Evolutionary conservation across 306 rosid species (phyloP).

Genomic region (Vigna trinervia): DNA sequence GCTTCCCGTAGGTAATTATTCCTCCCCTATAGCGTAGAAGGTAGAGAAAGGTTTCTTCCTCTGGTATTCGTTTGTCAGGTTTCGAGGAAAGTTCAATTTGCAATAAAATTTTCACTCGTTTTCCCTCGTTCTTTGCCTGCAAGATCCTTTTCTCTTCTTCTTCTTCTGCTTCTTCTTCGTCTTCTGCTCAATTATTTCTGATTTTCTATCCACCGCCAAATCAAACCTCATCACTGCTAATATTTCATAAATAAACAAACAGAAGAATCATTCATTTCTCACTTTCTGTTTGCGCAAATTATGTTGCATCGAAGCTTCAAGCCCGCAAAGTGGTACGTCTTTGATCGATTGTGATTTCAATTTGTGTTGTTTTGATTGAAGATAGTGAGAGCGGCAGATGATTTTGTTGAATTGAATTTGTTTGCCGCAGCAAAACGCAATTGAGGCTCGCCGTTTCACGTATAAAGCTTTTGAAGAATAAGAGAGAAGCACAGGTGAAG

Average conservation of each 20-base stretch:
- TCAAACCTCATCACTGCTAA: background rate
- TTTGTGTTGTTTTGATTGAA: background rate
- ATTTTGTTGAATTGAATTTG: constrained; percentile 23
- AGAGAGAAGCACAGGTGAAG: constrained; percentile 74
- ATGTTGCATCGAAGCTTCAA: constrained; percentile 61
- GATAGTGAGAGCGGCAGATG: background rate
- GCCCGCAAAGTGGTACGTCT: constrained; percentile 54
- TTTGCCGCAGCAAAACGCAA: constrained; percentile 79
- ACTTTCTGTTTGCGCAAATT: constrained; percentile 1
- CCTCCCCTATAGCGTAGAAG: background rate
- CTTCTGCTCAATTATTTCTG: background rate
- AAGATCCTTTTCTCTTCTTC: constrained; percentile 31
- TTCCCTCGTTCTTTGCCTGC: constrained; percentile 42
- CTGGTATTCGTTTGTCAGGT: constrained; percentile 35
- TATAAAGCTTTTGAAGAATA: constrained; percentile 85
- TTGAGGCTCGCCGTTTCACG: constrained; percentile 86
- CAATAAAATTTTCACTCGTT: background rate
- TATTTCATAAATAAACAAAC: background rate
- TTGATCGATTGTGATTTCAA: background rate
- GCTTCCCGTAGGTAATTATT: constrained; percentile 7
- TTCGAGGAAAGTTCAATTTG: constrained; percentile 43
- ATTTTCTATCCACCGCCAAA: too few relatives aligned
- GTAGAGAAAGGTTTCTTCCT: constrained; percentile 14
- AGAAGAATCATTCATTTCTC: background rate
- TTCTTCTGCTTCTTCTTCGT: background rate